These are phyloP conservation scores for Leccinum fibrillosum DNA, from an alignment of 768 basidiomycete genomes.

Conservation along the genomic window DNA sequence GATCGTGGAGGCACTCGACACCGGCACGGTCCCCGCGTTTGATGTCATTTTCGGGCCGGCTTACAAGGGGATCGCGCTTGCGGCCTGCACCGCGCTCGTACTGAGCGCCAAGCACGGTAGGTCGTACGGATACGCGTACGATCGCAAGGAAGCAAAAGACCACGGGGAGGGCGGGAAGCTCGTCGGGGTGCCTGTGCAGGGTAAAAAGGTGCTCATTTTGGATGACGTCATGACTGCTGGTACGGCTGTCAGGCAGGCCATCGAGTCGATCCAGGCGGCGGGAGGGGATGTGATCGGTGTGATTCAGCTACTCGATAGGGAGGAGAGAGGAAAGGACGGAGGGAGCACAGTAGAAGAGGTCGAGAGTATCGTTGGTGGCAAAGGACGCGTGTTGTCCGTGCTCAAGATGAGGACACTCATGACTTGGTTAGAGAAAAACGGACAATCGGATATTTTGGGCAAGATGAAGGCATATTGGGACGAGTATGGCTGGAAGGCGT, in stretches of 20 bases:
- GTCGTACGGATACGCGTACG: conserved; percentile 82
- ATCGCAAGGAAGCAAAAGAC: conserved; percentile 93
- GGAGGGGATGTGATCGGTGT: conserved; percentile 88
- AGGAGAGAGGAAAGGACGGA: conserved; percentile 43
- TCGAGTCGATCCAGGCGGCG: conserved; percentile 62
- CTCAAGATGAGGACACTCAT: conserved; percentile 85
- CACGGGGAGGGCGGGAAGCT: conserved; percentile 94
- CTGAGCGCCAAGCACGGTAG: conserved; percentile 64
- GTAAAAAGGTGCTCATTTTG: conserved; percentile 80
- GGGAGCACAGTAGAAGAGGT: conserved; percentile 82
- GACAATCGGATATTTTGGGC: conserved; percentile 57
- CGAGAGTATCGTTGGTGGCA: conserved; percentile 64
- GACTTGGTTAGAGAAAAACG: conserved; percentile 72
- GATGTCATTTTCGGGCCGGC: conserved; percentile 95
- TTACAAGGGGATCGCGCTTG: conserved; percentile 96
- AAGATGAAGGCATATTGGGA: conserved; percentile 69
- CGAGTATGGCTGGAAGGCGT: conserved; percentile 28
- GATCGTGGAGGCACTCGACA: conserved; percentile 50
- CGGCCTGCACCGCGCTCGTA: conserved; percentile 76
- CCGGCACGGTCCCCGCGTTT: conserved; percentile 40
- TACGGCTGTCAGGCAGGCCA: conserved; percentile 82
- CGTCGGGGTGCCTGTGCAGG: conserved; percentile 82
- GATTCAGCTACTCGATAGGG: conserved; percentile 75
- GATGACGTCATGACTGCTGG: conserved; percentile 97
- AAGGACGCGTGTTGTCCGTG: conserved; percentile 70